phyloP scores from a whole-genome alignment of 495 filamentous ascomycete species.

The Xylaria scruposa region DNA sequence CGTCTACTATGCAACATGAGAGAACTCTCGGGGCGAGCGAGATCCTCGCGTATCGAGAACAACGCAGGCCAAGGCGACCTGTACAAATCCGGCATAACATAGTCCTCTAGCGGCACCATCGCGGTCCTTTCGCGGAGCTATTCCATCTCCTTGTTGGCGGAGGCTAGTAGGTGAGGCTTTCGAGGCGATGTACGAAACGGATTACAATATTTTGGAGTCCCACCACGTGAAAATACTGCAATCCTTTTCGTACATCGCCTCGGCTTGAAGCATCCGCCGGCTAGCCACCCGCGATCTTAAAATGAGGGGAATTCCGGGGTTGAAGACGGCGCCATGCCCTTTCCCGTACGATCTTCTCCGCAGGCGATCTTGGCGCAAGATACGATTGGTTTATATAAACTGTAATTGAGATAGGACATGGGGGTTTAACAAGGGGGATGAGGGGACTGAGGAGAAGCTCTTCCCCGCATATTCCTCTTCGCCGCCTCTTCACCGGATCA shows the following conservation, averaged over 20 bases:
- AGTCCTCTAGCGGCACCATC: conserved; percentile 17
- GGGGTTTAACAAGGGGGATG: neutral
- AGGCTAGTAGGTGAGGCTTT: neutral
- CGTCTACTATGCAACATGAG: neutral
- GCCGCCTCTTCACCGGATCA: neutral
- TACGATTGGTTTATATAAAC: conserved; percentile 8
- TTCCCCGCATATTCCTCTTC: conserved; percentile 1
- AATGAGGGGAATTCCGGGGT: conserved; percentile 24
- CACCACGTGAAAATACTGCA: too few relatives aligned
- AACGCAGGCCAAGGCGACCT: neutral
- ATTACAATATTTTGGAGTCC: too few relatives aligned
- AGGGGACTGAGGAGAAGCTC: conserved; percentile 23
- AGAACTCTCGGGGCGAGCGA: neutral
- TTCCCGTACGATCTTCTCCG: conserved; percentile 9
- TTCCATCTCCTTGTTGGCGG: conserved; percentile 6
- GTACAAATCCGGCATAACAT: neutral
- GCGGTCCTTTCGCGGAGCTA: conserved; percentile 17
- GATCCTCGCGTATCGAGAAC: neutral
- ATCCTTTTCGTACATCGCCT: too few relatives aligned
- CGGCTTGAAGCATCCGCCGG: neutral
- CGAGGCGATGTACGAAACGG: too few relatives aligned
- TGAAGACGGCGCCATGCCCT: neutral
- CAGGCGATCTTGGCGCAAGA: neutral
- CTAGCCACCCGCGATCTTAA: conserved; percentile 4
- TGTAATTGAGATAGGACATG: conserved; percentile 7